Conservation (phyloP, 2,329 filamentous ascomycete genomes). For the Cytospora paraplurivora region DNA sequence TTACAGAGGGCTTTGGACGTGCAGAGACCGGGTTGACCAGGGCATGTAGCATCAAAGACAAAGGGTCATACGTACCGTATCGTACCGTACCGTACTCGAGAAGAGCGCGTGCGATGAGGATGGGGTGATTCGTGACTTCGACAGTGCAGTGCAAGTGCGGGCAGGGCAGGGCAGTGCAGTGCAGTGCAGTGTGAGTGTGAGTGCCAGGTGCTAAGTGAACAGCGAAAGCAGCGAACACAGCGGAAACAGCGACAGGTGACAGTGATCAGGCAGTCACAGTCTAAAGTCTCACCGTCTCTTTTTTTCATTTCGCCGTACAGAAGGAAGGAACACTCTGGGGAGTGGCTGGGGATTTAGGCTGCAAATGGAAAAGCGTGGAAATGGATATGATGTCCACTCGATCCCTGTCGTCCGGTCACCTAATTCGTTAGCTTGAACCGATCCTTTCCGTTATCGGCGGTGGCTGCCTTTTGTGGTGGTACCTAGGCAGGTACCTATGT, state of each 20-base stretch:
- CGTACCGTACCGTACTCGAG: neutral
- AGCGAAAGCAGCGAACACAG: neutral
- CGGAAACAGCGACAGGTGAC: neutral
- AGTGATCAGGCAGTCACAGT: neutral
- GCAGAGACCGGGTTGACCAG: conserved; percentile 16
- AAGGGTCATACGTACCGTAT: conserved; percentile 27
- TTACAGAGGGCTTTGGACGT: conserved; percentile 15
- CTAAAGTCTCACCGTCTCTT: neutral
- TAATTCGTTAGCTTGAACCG: no score
- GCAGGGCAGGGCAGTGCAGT: no score
- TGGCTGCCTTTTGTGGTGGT: no score
- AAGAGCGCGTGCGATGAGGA: neutral
- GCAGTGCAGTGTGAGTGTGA: neutral
- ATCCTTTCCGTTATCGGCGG: no score
- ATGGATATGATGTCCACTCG: no score
- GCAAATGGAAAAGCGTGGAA: no score
- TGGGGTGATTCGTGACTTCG: conserved; percentile 21
- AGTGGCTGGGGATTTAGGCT: neutral
- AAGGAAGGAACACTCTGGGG: neutral
- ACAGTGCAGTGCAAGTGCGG: neutral
- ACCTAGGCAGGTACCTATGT: no score
- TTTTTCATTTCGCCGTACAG: conserved; percentile 9
- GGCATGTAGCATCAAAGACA: conserved; percentile 23
- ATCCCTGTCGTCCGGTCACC: no score
- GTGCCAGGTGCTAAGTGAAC: neutral